A percentile compares a stretch with the other conserved stretches of the same genome.
These are phyloP conservation scores for Dryadomyces quercus-mongolicae DNA, from an alignment of 2,329 filamentous ascomycete genomes.

Conservation along the genomic window DNA sequence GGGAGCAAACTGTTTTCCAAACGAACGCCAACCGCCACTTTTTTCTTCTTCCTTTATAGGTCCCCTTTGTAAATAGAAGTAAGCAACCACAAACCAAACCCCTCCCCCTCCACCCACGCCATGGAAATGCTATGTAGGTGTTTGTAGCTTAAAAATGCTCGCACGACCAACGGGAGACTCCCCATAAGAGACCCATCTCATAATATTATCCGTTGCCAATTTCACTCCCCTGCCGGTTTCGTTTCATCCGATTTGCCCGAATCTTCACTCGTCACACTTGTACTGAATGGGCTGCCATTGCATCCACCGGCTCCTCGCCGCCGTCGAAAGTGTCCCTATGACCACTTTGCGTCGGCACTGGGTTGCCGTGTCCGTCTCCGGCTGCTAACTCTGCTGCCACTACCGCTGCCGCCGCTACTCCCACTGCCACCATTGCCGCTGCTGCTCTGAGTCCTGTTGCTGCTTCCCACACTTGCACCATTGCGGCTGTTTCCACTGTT, in stretches of 20 bases:
- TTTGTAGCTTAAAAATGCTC: not conserved
- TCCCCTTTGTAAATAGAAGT: not conserved
- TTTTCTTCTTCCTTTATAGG: not conserved
- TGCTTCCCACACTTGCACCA: not conserved
- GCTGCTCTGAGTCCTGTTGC: not conserved
- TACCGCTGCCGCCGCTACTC: not conserved
- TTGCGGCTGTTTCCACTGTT: not conserved
- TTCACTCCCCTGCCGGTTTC: not conserved
- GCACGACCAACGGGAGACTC: not conserved
- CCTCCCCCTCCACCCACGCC: not conserved
- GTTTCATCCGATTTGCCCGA: not conserved
- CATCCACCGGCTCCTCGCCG: not conserved
- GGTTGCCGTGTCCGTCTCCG: slow-evolving; percentile 10
- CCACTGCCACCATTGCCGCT: not conserved
- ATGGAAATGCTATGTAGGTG: not conserved
- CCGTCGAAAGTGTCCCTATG: slow-evolving; percentile 7
- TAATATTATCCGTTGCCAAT: not conserved
- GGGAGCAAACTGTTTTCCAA: not conserved
- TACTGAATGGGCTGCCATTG: not conserved
- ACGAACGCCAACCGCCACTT: not conserved
- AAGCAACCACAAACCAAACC: not conserved
- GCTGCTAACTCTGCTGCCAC: not conserved
- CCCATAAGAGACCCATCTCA: not conserved
- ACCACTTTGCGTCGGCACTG: slow-evolving; percentile 12
- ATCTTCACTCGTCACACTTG: not conserved